Evolutionary conservation across 148 eudicot species (phyloP), one percentile per base, ranked within the genome.

Genomic region (Heliamphora exappendiculata): DNA sequence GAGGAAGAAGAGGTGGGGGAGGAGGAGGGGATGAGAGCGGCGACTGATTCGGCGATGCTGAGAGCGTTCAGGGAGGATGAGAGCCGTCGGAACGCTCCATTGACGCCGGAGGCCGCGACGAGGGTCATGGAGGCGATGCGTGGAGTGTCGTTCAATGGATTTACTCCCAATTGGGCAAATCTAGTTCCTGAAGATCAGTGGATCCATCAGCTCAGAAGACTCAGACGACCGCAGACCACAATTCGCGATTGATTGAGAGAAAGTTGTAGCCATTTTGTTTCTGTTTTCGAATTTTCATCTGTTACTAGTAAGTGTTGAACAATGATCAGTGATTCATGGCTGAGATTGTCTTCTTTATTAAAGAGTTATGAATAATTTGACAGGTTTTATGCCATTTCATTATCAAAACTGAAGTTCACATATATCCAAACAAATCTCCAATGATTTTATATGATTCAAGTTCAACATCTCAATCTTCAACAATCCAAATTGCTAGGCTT

Each of bases 71-170:
- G 85, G 44, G 93, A 87, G 74, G 93, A 90, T 41, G 93, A 94
- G 84, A 85, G 85, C 73, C 87, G 95, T 1, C 88, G 94, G 53
- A 84, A 79, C 33, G 91, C 97, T 44, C 93, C 97, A 24, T 58
- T 94, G 86, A 42, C 91, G 68, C 59, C 80, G 53, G 97, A 90
- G 76, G 90, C 89, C 77, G 84, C 88, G 8, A 47, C 54, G 54
- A 87, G 97, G 71, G 97, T 91, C 33, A 84, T 85, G 86, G 93
- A 91, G 73, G 97, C 97, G 11, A 91, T 91, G 97, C 90, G 91
- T 17, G 84, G 89, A 14, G 70, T 91, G 41, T 82, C 89, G 3
- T 85, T 93, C 14, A 66, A 81, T 41, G 96, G 92, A 39, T 49
- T 53, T 13, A 79, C 87, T 73, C 98, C 97, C 3, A 85, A 83